Base-by-base conservation (phyloP, 179 eudicot genomes). In the Carnegiea gigantea region DNA sequence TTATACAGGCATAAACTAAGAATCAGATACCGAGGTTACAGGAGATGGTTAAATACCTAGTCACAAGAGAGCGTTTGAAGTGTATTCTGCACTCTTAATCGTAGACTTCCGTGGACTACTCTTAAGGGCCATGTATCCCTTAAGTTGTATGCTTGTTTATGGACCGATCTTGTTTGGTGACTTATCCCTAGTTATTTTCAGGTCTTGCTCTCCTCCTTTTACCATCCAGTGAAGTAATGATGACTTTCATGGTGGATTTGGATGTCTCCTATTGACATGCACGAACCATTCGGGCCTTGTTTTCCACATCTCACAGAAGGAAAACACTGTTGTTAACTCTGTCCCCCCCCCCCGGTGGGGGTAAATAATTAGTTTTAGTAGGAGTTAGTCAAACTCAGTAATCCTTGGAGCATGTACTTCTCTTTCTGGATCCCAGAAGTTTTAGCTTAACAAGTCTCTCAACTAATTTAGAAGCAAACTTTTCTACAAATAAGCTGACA, bases 401-500 rank as follows among this genome's bases (percentile, higher is more conserved):
- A 38, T 12, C 30, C 51, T 40, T 68, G 57, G 77, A 70, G 33
- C 53, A 14, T 77, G 28, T 54, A 36, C 33, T 53, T 68, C 18
- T 57, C n/a, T 36, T 46, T 53, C 26, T 5, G 23, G 20, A 23
- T 57, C 38, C 13, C 36, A 36, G n/a, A 48, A 46, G 26, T 75
- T 60, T 44, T 51, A 6, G 11, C 6, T 43, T 21, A n/a, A 38
- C 64, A 68, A 79, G 21, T 9, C 49, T 75, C 68, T 70, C 33
- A 44, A 68, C 38, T 20, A 65, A 20, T 17, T 64, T 48, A 8
- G 68, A 36, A 21, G 36, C 36, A 33, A 13, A 10, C 26, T 74
- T 78, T 23, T 77, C 70, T 77, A 44, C 46, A 46, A 76, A 51
- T 83, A 60, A 81, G 62, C 84, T 90, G 68, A 90, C 76, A 70